Percentiles rank a stretch among this genome's conserved stretches.
Conservation (phyloP, 805 yeast species). For the Starmerella gropengiesseri region DNA sequence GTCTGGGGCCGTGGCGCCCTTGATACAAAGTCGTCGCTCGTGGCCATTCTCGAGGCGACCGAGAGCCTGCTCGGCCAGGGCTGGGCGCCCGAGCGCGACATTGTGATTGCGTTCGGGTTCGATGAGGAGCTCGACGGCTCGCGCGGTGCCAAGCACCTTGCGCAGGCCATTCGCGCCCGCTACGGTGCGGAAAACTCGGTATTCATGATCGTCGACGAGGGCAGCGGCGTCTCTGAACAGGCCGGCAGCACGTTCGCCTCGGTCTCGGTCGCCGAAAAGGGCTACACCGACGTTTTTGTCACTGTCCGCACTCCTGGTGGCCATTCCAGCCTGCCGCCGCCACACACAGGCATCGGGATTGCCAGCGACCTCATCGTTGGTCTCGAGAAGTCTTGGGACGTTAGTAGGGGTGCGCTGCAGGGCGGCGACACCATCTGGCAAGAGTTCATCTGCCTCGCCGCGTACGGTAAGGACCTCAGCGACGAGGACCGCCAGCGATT, state of each 20-base stretch:
- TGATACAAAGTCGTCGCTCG: conserved; percentile 63
- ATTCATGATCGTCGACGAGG: conserved; percentile 62
- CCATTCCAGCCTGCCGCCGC: conserved; percentile 72
- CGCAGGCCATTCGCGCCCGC: conserved; percentile 37
- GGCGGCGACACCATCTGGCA: conserved; percentile 31
- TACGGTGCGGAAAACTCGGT: conserved; percentile 49
- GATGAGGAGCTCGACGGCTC: conserved; percentile 68
- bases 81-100: conserved; percentile 50
- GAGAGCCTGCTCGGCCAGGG: conserved; percentile 44
- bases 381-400: conserved; percentile 40
- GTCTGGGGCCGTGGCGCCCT: conserved; percentile 70
- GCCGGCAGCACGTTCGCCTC: conserved; percentile 43
- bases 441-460: conserved; percentile 52
- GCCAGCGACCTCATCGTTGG: conserved; percentile 45
- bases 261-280: conserved; percentile 53
- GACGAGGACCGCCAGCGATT: conserved; percentile 12
- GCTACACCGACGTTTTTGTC: conserved; percentile 42
- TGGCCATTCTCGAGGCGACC: conserved; percentile 56
- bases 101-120: conserved; percentile 58
- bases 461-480: conserved; percentile 33
- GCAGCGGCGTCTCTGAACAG: conserved; percentile 35
- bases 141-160: conserved; percentile 49
- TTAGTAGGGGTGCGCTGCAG: conserved; percentile 37
- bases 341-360: conserved; percentile 70
- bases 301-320: conserved; percentile 59